phyloP scores from a whole-genome alignment of 2,329 filamentous ascomycete species.

The Fusarium verticillioides region DNA sequence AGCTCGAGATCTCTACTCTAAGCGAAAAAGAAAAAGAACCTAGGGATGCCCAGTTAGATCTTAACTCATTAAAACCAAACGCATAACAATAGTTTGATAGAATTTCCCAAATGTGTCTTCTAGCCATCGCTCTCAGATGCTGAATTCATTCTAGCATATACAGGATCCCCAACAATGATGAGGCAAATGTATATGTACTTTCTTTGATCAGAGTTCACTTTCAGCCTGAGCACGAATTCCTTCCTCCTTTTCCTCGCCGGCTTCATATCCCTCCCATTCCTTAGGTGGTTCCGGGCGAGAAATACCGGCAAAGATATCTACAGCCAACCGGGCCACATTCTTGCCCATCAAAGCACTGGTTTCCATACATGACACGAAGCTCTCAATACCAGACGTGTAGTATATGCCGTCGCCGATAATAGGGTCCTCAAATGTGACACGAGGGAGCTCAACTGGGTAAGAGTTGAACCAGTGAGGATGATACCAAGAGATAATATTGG shows the following conservation, averaged over 20 bases:
- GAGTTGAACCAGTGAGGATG: conserved; percentile 82
- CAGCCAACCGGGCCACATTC: conserved; percentile 80
- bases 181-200: neutral
- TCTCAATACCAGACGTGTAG: conserved; percentile 83
- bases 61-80: neutral
- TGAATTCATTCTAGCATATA: neutral
- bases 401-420: conserved; percentile 74
- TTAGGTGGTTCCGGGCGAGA: conserved; percentile 14
- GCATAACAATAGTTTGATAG: neutral
- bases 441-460: conserved; percentile 86
- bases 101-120: neutral
- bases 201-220: conserved; percentile 24
- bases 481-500: conserved; percentile 77
- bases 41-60: neutral
- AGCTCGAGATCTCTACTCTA: neutral
- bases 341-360: conserved; percentile 91
- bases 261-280: neutral
- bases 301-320: conserved; percentile 64
- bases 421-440: conserved; percentile 87
- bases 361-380: conserved; percentile 98
- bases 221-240: conserved; percentile 22
- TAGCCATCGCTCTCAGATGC: neutral
- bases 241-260: neutral
- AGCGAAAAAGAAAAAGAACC: neutral
- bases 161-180: neutral